These are phyloP conservation scores for Globisporangium alternatum DNA, from an alignment of 352 stramenopile genomes.

Conservation along the genomic window DNA sequence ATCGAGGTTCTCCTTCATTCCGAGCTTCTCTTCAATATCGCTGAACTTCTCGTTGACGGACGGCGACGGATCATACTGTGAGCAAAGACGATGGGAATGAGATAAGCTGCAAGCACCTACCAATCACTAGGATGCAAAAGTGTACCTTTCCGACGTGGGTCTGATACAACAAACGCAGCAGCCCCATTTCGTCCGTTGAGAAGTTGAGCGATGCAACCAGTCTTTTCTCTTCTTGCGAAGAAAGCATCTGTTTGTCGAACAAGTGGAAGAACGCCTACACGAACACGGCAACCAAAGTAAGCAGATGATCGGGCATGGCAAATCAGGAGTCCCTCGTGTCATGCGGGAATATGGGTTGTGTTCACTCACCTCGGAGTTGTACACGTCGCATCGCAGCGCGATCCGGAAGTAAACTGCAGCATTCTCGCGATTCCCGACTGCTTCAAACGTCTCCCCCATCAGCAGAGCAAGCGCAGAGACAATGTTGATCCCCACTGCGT, in stretches of 20 bases:
- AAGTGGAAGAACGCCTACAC: constrained; percentile 76
- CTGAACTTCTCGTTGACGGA: constrained; percentile 64
- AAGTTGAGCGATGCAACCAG: constrained; percentile 76
- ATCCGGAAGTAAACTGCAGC: constrained; percentile 72
- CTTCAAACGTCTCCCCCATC: constrained; percentile 82
- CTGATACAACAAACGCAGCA: constrained; percentile 65
- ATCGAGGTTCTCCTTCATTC: constrained; percentile 59
- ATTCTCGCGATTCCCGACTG: constrained; percentile 79
- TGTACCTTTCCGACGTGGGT: constrained; percentile 64
- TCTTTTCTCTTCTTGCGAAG: constrained; percentile 56
- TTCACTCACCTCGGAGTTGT: constrained; percentile 53
- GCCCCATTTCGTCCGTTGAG: constrained; percentile 44
- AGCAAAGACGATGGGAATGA: not conserved
- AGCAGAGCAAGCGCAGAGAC: constrained; percentile 77
- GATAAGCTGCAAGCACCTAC: not conserved
- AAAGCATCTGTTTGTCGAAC: constrained; percentile 86
- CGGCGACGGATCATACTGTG: constrained; percentile 55
- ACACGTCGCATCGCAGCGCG: constrained; percentile 78
- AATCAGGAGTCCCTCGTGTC: not conserved
- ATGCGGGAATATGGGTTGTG: not conserved
- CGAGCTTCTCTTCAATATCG: constrained; percentile 51
- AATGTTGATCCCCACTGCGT: constrained; percentile 56
- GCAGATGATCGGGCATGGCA: not conserved
- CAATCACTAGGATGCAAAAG: not conserved
- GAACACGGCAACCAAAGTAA: not conserved